These are phyloP conservation scores for Exidia glandulosa DNA, from an alignment of 768 basidiomycete genomes.

Conservation along the genomic window DNA sequence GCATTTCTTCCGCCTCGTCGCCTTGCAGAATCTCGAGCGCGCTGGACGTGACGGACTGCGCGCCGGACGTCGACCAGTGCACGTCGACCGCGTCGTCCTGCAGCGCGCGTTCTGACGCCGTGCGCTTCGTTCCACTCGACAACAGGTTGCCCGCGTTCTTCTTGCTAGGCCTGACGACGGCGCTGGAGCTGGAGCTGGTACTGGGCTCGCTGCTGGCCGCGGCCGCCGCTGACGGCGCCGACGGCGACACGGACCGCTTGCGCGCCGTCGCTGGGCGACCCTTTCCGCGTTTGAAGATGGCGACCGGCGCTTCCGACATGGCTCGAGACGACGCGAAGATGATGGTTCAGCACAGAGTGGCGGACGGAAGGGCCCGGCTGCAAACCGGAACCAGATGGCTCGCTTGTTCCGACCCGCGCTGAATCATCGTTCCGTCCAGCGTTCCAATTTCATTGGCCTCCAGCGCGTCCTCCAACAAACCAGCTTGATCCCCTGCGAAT, in stretches of 20 bases:
- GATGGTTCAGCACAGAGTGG: neutral
- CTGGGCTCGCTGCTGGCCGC: constrained; percentile 22
- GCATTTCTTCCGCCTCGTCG: constrained; percentile 66
- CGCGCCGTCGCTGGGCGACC: constrained; percentile 65
- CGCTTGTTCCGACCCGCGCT: neutral
- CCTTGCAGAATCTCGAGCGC: constrained; percentile 71
- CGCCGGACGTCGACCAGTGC: constrained; percentile 59
- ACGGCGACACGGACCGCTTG: constrained; percentile 67
- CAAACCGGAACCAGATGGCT: neutral
- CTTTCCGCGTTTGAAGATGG: constrained; percentile 84
- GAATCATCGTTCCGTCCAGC: neutral
- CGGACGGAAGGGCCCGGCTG: neutral
- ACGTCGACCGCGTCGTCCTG: constrained; percentile 19
- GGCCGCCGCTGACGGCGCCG: constrained; percentile 18
- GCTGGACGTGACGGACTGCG: constrained; percentile 57
- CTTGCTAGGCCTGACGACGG: constrained; percentile 69
- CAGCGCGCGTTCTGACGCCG: constrained; percentile 23
- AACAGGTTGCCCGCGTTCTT: constrained; percentile 61
- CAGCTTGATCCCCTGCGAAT: too few species aligned
- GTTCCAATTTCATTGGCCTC: too few species aligned
- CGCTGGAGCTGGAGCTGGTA: constrained; percentile 10
- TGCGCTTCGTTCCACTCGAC: constrained; percentile 64
- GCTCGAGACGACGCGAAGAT: neutral
- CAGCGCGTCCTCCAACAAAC: too few species aligned
- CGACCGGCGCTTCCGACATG: constrained; percentile 30